phyloP scores from a whole-genome alignment of 768 basidiomycete species.

The Rhodosporidiobolus odoratus region DNA sequence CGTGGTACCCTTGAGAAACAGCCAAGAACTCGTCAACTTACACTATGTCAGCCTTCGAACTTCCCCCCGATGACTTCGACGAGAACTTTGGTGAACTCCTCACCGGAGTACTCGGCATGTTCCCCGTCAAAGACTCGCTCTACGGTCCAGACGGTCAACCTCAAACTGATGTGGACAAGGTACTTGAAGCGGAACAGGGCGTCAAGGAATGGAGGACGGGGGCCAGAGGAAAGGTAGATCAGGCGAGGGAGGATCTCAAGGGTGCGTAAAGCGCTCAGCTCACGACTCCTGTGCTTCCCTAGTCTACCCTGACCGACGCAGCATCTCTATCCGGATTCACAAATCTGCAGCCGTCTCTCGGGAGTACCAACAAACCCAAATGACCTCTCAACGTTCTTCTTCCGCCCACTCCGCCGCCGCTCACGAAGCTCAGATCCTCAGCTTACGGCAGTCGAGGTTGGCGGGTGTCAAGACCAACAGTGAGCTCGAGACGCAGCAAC shows the following conservation, averaged over 20 bases:
- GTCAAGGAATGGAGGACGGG: slow-evolving; percentile 12
- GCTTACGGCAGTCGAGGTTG: slow-evolving; percentile 15
- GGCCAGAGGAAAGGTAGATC: slow-evolving; percentile 24
- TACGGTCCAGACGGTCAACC: not conserved
- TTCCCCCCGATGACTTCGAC: slow-evolving; percentile 22
- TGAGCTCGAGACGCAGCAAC: slow-evolving; percentile 33
- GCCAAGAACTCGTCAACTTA: not conserved
- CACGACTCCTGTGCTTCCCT: too few relatives aligned
- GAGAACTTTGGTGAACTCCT: slow-evolving; percentile 21
- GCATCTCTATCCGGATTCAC: not conserved
- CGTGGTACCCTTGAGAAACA: not conserved
- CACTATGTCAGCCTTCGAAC: slow-evolving; percentile 10
- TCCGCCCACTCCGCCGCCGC: slow-evolving; percentile 12
- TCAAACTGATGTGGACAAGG: slow-evolving; percentile 27
- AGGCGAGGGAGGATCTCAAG: slow-evolving; percentile 29
- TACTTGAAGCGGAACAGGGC: slow-evolving; percentile 7
- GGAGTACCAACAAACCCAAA: slow-evolving; percentile 16
- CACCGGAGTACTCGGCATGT: slow-evolving; percentile 6
- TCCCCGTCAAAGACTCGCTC: slow-evolving; percentile 11
- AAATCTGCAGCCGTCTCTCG: slow-evolving; percentile 20
- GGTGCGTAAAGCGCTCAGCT: too few relatives aligned
- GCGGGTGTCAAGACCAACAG: slow-evolving; percentile 24
- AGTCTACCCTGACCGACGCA: not conserved
- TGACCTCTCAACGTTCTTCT: slow-evolving; percentile 21
- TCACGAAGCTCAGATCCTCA: slow-evolving; percentile 27